phyloP scores from a whole-genome alignment of 352 stramenopile species.

The Discostella stelligera region DNA sequence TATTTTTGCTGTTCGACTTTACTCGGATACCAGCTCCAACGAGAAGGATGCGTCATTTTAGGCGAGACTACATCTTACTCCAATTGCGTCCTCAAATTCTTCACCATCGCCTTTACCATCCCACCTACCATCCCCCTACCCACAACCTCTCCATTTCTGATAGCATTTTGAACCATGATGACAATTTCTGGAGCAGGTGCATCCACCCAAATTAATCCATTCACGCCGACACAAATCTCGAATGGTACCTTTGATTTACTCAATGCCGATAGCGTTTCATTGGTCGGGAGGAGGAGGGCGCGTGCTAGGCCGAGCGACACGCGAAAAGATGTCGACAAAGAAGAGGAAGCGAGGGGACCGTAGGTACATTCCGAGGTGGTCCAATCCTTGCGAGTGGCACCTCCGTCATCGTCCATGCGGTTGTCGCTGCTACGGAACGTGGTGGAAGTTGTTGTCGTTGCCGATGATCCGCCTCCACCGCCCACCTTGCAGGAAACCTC shows the following conservation, averaged over 20 bases:
- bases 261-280: conserved; percentile 86
- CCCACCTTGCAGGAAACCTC: conserved; percentile 93
- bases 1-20: too few species aligned
- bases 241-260: conserved; percentile 86
- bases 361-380: conserved; percentile 97
- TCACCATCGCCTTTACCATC: conserved; percentile 78
- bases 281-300: conserved; percentile 67
- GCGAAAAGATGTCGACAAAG: conserved; percentile 83
- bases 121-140: conserved; percentile 60
- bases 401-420: conserved; percentile 78
- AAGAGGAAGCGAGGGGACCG: conserved; percentile 85
- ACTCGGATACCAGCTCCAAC: too few species aligned
- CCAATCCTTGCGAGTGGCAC: conserved; percentile 93
- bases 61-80: too few species aligned
- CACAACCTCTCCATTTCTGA: conserved; percentile 77
- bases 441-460: too few species aligned
- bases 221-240: conserved; percentile 93
- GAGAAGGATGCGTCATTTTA: too few species aligned
- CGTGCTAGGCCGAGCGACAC: conserved; percentile 70
- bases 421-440: too few species aligned
- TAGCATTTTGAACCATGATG: conserved; percentile 78
- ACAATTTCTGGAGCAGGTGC: conserved; percentile 73
- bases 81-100: conserved; percentile 63
- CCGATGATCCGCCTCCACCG: background rate
- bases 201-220: conserved; percentile 95